phyloP scores from a whole-genome alignment of 768 basidiomycete species.

The Mycena chlorophos region DNA sequence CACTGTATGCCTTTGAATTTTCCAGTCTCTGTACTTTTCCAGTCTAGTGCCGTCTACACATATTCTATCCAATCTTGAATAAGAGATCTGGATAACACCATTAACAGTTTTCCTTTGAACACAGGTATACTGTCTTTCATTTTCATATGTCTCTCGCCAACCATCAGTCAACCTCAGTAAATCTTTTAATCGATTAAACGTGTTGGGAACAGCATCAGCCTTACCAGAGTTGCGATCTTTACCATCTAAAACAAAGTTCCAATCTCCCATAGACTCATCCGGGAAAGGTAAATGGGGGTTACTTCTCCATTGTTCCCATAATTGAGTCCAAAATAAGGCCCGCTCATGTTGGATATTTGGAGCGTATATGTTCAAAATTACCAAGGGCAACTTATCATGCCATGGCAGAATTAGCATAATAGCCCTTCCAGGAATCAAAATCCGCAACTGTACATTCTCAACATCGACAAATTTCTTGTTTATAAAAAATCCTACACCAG shows the following conservation, averaged over 20 bases:
- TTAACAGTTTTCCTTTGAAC: not conserved
- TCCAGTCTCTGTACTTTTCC: slow-evolving; percentile 3
- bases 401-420: not conserved
- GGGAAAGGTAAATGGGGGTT: not conserved
- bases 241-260: slow-evolving; percentile 27
- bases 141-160: slow-evolving; percentile 9
- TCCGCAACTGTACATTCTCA: not conserved
- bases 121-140: slow-evolving; percentile 2
- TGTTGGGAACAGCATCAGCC: not conserved
- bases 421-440: not conserved
- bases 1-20: slow-evolving; percentile 1
- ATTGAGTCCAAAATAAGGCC: not conserved
- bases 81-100: not conserved
- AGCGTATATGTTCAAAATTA: slow-evolving; percentile 7
- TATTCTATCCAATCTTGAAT: slow-evolving; percentile 8
- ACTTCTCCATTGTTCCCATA: slow-evolving; percentile 2
- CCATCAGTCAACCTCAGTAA: slow-evolving; percentile 6
- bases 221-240: slow-evolving; percentile 19
- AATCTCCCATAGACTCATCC: slow-evolving; percentile 23
- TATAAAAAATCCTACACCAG: not conserved
- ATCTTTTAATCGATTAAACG: not conserved
- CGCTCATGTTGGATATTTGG: not conserved
- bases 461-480: not conserved
- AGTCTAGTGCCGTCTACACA: not conserved
- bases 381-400: not conserved